Conservation (phyloP, 768 basidiomycete species). For the Lactarius indigo region DNA sequence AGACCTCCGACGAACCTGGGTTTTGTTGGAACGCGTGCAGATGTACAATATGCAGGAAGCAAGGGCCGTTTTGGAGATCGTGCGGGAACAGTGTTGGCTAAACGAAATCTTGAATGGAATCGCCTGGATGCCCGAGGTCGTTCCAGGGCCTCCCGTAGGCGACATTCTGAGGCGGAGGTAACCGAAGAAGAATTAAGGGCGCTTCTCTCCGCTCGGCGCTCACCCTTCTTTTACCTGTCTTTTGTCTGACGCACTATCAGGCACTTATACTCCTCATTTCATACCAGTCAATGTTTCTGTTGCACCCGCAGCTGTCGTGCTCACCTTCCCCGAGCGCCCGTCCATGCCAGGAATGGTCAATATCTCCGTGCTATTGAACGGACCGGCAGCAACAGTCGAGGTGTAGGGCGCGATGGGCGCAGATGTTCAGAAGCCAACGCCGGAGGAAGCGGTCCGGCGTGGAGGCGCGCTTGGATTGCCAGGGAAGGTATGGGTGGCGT, state of each 20-base stretch:
- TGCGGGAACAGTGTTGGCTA: conserved; percentile 81
- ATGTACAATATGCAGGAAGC: conserved; percentile 67
- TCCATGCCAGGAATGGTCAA: conserved; percentile 64
- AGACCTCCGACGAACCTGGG: conserved; percentile 70
- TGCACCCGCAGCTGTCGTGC: conserved; percentile 42
- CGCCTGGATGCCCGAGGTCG: conserved; percentile 58
- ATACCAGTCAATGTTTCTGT: conserved; percentile 75
- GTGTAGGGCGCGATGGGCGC: conserved; percentile 53
- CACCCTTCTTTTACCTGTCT: conserved; percentile 5
- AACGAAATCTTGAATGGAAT: conserved; percentile 64
- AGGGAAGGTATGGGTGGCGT: conserved; percentile 54
- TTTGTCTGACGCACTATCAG: conserved; percentile 32
- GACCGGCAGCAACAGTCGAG: conserved; percentile 51
- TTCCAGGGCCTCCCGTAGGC: conserved; percentile 29
- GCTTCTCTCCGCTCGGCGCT: conserved; percentile 53
- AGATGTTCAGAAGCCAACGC: conserved; percentile 41
- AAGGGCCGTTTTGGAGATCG: conserved; percentile 79
- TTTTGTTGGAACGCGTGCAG: conserved; percentile 64
- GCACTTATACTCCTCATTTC: conserved; percentile 49
- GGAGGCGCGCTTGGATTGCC: conserved; percentile 68
- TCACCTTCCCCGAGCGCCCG: conserved; percentile 63
- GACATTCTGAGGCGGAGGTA: conserved; percentile 33
- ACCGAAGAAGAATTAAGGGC: conserved; percentile 60
- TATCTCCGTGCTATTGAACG: conserved; percentile 60
- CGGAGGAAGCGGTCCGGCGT: conserved; percentile 70